Evolutionary conservation across 768 basidiomycete genomes (phyloP).

Genomic region (Pleurotus citrinopileatus): DNA sequence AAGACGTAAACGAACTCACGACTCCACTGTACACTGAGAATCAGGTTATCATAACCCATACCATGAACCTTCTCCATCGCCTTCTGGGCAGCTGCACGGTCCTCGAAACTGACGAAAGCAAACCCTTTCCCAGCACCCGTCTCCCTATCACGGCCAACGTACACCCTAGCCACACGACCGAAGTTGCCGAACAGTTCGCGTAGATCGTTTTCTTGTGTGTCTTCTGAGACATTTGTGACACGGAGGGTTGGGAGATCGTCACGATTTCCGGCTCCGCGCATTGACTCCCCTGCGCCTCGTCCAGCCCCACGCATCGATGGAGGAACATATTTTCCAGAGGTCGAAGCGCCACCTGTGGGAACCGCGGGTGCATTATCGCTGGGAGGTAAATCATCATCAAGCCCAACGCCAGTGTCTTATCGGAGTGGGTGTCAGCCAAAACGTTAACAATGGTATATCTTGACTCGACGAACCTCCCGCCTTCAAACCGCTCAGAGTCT

Average conservation of each 20-base stretch:
- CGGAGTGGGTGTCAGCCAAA: background rate
- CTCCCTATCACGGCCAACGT: conserved; percentile 92
- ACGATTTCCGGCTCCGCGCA: conserved; percentile 58
- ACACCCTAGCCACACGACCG: conserved; percentile 84
- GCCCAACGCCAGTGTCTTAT: background rate
- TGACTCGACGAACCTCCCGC: conserved; percentile 52
- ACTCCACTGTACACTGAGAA: conserved; percentile 64
- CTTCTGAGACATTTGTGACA: conserved; percentile 95
- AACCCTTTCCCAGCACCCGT: conserved; percentile 96
- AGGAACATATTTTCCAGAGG: conserved; percentile 85
- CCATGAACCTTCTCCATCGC: conserved; percentile 94
- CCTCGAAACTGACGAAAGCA: conserved; percentile 96
- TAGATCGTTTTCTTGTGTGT: conserved; percentile 92
- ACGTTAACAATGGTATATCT: background rate
- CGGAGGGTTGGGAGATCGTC: conserved; percentile 96
- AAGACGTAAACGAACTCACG: conserved; percentile 30
- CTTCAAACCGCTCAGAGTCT: conserved; percentile 79
- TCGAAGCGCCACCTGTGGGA: background rate
- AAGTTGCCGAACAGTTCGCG: conserved; percentile 88
- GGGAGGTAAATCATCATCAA: conserved; percentile 30
- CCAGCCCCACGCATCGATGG: conserved; percentile 83
- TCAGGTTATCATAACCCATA: conserved; percentile 89
- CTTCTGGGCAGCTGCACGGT: conserved; percentile 69
- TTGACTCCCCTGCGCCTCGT: conserved; percentile 72
- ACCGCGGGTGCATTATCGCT: conserved; percentile 19